Conservation (phyloP, 805 yeast species). For the Yamadazyma sp. region DNA sequence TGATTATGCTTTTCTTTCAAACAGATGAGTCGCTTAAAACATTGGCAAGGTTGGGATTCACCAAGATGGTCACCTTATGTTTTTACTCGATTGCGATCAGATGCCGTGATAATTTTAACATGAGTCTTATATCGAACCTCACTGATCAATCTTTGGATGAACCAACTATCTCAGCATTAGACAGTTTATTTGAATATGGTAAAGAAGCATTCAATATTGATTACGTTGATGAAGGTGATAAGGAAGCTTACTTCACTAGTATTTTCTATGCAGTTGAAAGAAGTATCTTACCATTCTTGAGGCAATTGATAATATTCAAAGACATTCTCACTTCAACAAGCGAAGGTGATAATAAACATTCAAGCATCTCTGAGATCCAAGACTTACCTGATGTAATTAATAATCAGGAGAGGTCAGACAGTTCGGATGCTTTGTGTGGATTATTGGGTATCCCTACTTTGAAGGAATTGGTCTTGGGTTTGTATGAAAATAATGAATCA, state of each 20-base stretch:
- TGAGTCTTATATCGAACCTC: background rate
- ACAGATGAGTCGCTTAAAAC: conserved; percentile 43
- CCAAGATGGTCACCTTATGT: conserved; percentile 24
- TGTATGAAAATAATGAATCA: background rate
- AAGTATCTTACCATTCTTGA: conserved; percentile 29
- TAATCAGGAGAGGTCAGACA: conserved; percentile 15
- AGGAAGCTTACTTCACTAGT: conserved; percentile 7
- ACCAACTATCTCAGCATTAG: conserved; percentile 1
- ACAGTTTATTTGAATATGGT: conserved; percentile 8
- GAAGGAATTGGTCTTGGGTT: conserved; percentile 12
- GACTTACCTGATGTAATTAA: conserved; percentile 16
- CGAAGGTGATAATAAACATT: conserved; percentile 24
- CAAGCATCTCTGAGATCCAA: conserved; percentile 16
- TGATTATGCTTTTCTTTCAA: conserved; percentile 39
- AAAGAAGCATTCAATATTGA: conserved; percentile 6
- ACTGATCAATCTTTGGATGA: conserved; percentile 1
- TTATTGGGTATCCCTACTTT: conserved; percentile 23
- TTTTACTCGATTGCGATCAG: conserved; percentile 19
- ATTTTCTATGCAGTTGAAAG: conserved; percentile 20
- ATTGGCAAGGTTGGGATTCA: conserved; percentile 28
- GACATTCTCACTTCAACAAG: conserved; percentile 30
- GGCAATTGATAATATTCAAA: conserved; percentile 31
- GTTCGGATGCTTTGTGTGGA: conserved; percentile 22
- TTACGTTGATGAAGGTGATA: conserved; percentile 2
- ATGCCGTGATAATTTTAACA: conserved; percentile 1